These are phyloP conservation scores for Phytophthora ramorum DNA, from an alignment of 352 stramenopile genomes.

Conservation along the genomic window DNA sequence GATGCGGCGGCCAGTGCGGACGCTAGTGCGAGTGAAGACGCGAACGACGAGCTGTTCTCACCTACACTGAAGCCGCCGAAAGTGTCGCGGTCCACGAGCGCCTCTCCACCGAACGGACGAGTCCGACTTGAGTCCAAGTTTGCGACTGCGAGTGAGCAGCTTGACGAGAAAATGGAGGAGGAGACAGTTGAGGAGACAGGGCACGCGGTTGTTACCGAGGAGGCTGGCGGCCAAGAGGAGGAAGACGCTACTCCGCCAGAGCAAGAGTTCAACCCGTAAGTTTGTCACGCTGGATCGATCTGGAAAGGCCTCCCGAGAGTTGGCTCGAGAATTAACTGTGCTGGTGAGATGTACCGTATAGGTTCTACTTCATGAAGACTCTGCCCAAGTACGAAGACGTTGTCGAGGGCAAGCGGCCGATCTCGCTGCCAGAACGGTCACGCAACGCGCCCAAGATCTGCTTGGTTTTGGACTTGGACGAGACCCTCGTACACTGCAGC, in stretches of 20 bases:
- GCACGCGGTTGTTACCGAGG: slow-evolving; percentile 2
- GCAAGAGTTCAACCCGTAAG: slow-evolving; percentile 85
- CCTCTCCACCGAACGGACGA: slow-evolving; percentile 42
- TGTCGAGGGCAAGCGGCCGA: slow-evolving; percentile 50
- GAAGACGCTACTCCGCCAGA: slow-evolving; percentile 50
- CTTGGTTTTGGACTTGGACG: slow-evolving; percentile 97
- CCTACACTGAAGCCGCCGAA: slow-evolving; percentile 68
- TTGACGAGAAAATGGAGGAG: slow-evolving; percentile 42
- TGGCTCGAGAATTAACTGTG: slow-evolving; percentile 7
- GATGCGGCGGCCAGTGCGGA: slow-evolving; percentile 12
- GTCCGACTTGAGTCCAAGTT: slow-evolving; percentile 44
- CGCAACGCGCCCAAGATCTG: slow-evolving; percentile 73
- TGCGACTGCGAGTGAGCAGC: slow-evolving; percentile 18
- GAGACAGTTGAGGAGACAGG: slow-evolving; percentile 25
- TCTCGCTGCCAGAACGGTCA: slow-evolving; percentile 65
- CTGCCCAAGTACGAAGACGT: slow-evolving; percentile 84
- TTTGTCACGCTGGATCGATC: slow-evolving; percentile 1
- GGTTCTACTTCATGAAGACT: slow-evolving; percentile 90
- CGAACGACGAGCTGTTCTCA: slow-evolving; percentile 76
- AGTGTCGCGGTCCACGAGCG: slow-evolving; percentile 42
- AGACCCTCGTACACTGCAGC: slow-evolving; percentile 99
- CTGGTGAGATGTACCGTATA: slow-evolving; percentile 31
- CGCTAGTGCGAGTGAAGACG: slow-evolving; percentile 32
- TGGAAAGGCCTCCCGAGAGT: not conserved
- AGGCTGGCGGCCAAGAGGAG: slow-evolving; percentile 44